Conservation (phyloP, 345 rosid genomes). For the Sisymbrium irio region DNA sequence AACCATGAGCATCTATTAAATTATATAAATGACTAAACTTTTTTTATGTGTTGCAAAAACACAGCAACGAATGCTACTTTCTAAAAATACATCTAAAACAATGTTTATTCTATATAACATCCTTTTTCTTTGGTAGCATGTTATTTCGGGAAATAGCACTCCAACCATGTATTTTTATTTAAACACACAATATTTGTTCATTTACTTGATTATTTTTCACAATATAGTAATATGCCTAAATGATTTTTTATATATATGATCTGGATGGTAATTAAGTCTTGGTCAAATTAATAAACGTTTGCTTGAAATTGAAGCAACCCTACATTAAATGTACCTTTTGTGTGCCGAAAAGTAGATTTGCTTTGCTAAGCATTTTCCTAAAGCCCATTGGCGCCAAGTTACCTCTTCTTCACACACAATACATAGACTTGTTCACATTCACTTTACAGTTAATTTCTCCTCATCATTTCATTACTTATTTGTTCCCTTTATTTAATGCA, state of each 20-base stretch:
- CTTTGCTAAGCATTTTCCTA: constrained; percentile 25
- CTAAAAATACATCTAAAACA: not conserved
- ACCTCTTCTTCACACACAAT: constrained; percentile 32
- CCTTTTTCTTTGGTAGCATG: not conserved
- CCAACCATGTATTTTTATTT: not conserved
- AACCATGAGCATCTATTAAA: not conserved
- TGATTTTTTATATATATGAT: not conserved
- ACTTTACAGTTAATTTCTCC: constrained; percentile 23
- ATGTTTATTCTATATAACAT: not conserved
- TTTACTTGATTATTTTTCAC: not conserved
- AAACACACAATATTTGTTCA: not conserved
- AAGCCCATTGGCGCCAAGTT: constrained; percentile 30
- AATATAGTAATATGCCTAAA: not conserved
- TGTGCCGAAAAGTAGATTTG: constrained; percentile 18
- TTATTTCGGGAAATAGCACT: not conserved
- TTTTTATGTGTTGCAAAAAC: not conserved
- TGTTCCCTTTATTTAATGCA: not conserved
- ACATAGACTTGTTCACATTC: constrained; percentile 29
- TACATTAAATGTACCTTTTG: not conserved
- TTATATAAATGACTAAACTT: not conserved
- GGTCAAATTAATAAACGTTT: constrained; percentile 23
- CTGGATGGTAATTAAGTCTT: constrained; percentile 15
- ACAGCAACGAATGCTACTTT: not conserved
- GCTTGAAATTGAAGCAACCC: constrained; percentile 32
- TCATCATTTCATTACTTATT: constrained; percentile 26